Base-by-base conservation (phyloP, 371 early-diverging fungal genomes). In the Mortierella sp. region DNA sequence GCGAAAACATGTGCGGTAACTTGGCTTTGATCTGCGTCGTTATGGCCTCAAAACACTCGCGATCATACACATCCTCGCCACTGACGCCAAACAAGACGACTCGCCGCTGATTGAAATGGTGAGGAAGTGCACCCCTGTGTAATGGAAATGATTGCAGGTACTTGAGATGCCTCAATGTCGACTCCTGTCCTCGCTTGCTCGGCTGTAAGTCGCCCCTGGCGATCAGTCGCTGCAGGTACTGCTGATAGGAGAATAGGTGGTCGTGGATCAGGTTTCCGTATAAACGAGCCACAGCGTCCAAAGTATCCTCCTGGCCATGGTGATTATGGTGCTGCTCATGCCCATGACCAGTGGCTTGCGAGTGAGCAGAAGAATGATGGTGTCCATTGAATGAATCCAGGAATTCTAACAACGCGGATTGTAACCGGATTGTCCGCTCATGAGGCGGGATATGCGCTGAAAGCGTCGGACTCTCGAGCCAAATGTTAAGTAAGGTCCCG, bases 161-260 rank as follows among this genome's bases (percentile, higher is more conserved):
- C 32, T 81, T 78, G 3, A 90, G 53, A 30, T 87, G 86, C 28
- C 84, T 78, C 24, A 80, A 68, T 2, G 84, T 84, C 3, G 81
- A 80, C 31, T 81, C 76, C 27, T 79, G 57, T 21, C 72, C 37
- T 11, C 83, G 80, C 42, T 76, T 79, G 14, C 56, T 80, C 9
- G 80, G 78, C 47, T 87, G 84, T 2, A 88, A 59, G 57, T 87
- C 88, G 6, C 91, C 91, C 28, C 89, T 81, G 11, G 91, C 88
- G 64, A 88, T 88, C n/a, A 91, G 56, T 24, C 89, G 79, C 26
- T 85, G 76, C 15, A 89, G 57, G 63, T 87, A 91, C 12, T 84
- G 82, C 49, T 86, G 87, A 44, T 88, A 87, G 1, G 90, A 89
- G 57, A 91, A 91, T 28, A 88, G 64, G 15, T 78, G 79, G 27